Evolutionary conservation across 495 filamentous ascomycete genomes (phyloP), one percentile per base, ranked within the genome.

Genomic region (Daldinia loculata): DNA sequence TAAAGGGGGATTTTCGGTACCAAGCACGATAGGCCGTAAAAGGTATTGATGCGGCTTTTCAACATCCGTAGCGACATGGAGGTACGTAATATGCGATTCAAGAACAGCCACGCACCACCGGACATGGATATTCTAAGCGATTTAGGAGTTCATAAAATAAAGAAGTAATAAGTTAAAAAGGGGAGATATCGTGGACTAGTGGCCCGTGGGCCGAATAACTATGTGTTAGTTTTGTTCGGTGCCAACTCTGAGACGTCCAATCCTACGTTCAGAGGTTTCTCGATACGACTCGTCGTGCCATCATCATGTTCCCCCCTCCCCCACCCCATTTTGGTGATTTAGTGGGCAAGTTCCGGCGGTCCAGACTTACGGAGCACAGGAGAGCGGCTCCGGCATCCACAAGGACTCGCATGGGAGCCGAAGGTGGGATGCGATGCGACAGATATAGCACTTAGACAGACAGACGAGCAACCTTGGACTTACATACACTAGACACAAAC

Each of bases 361-460:
- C 70, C 66, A 66, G 66, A 60, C 57, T 66, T 63, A 53, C 61
- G 70, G 70, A 65, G 61, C 51, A 69, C 61, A 52, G 70, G 53
- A 63, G 61, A 62, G 62, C 70, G 62, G 70, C 70, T 69, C 70
- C 70, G 70, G 70, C 19, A 61, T 60, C 58, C 61, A 63, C 62
- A 62, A 61, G 56, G 29, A 19, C 41, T 59, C 51, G 32, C 45
- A 73, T 73, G 52, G 52, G 62, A 56, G 61, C 61, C 65, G 61
- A 59, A 66, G 52, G 56, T 53, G 62, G 68, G 51, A 69, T 68
- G 52, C 51, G 51, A 70, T 50, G 56, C 60, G 61, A 70, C 55
- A 52, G 56, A 61, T 60, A 53, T 55, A 61, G 39, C 50, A 66
- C 17, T 36, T 36, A 5, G 11, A 14, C 4, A 36, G 19, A 17